Evolutionary conservation across 441 rosid species (phyloP).

Genomic region (Aleurites moluccanus): DNA sequence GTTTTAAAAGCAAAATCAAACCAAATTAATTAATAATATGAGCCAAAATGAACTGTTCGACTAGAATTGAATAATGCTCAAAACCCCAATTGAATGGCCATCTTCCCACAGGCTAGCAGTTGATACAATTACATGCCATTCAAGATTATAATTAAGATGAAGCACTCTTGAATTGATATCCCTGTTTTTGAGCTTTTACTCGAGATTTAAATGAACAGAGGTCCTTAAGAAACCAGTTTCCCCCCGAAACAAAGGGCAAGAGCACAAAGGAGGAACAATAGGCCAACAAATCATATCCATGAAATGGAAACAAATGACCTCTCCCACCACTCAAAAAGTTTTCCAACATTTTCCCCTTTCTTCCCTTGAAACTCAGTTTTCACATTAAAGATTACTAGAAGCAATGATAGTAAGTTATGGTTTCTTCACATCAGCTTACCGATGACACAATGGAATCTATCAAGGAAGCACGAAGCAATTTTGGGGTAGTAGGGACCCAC

Average conservation of each 20-base stretch:
- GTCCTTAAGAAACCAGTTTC: too few species aligned
- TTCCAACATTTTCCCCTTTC: slow-evolving; percentile 5
- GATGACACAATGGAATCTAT: slow-evolving; percentile 21
- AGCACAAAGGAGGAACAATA: background rate
- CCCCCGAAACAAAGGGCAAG: background rate
- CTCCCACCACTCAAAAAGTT: slow-evolving; percentile 7
- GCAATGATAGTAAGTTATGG: slow-evolving; percentile 22
- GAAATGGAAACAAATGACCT: background rate
- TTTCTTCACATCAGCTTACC: slow-evolving; percentile 22
- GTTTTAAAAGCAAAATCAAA: background rate
- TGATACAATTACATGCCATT: background rate
- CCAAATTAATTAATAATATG: background rate
- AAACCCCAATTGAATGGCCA: background rate
- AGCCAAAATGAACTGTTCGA: background rate
- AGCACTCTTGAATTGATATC: background rate
- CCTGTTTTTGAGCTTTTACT: background rate
- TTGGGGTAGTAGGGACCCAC: background rate
- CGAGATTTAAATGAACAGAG: background rate
- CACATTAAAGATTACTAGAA: slow-evolving; percentile 32
- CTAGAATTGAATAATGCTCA: background rate
- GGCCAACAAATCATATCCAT: background rate
- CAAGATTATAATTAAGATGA: background rate
- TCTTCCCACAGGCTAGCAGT: background rate
- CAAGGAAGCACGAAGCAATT: slow-evolving; percentile 6
- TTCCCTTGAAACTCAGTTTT: slow-evolving; percentile 21